These are phyloP conservation scores for Datura wrightii DNA, from an alignment of 257 asterid genomes.

Conservation along the genomic window DNA sequence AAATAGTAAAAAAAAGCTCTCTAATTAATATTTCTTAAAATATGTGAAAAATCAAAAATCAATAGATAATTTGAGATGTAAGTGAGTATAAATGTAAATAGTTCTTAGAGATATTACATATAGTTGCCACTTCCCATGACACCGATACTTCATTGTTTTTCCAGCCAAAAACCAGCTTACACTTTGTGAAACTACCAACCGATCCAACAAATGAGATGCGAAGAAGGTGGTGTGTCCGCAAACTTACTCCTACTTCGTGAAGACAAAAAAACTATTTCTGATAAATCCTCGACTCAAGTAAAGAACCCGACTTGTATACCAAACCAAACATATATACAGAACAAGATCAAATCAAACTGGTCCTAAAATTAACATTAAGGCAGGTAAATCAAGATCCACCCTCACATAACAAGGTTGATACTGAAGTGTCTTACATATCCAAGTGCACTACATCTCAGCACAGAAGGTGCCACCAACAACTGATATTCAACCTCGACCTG, in stretches of 20 bases:
- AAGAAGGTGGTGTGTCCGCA: too few relatives aligned
- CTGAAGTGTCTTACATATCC: not conserved
- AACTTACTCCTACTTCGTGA: not conserved
- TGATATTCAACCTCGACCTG: not conserved
- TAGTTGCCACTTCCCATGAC: conserved; percentile 3
- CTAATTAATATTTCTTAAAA: too few relatives aligned
- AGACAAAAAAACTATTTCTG: not conserved
- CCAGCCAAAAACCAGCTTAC: not conserved
- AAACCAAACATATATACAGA: not conserved
- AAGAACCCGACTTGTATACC: not conserved
- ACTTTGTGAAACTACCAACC: not conserved
- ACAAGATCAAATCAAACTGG: conserved; percentile 4
- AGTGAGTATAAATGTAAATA: not conserved
- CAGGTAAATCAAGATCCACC: not conserved
- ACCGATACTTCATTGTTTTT: not conserved
- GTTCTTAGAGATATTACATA: not conserved
- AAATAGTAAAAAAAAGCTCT: too few relatives aligned
- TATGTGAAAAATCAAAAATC: too few relatives aligned
- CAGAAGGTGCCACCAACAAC: not conserved
- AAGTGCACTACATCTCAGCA: not conserved
- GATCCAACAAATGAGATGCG: too few relatives aligned
- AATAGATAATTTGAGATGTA: too few relatives aligned
- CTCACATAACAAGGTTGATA: not conserved
- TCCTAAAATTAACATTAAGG: not conserved
- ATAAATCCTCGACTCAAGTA: not conserved